Conservation (phyloP, 2,329 filamentous ascomycete species). For the Aplosporella prunicola region DNA sequence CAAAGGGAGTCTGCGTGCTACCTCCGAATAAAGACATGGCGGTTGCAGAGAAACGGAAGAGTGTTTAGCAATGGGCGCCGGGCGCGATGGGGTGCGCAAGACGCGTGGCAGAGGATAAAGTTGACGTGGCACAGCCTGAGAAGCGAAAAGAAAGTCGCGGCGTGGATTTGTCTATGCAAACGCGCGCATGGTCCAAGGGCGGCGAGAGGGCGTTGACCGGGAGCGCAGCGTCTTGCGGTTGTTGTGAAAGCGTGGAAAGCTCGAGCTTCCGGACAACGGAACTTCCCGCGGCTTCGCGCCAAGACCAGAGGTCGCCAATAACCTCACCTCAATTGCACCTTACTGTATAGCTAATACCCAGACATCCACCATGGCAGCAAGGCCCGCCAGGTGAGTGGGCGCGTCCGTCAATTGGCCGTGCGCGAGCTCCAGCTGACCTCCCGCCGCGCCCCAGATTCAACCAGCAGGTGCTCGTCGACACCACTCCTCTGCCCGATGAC, state of each 20-base stretch:
- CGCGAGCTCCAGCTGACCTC: slow-evolving; percentile 8
- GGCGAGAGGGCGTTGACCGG: too few relatives aligned
- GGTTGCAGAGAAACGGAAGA: not conserved
- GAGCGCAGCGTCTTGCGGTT: too few relatives aligned
- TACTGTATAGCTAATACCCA: slow-evolving; percentile 4
- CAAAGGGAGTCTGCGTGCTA: slow-evolving; percentile 1
- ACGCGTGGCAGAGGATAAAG: too few relatives aligned
- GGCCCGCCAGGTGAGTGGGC: slow-evolving; percentile 48
- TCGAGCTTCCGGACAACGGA: too few relatives aligned
- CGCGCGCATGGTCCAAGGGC: too few relatives aligned
- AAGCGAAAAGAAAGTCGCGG: too few relatives aligned
- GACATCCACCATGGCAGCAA: slow-evolving; percentile 43
- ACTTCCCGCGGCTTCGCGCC: slow-evolving; percentile 4
- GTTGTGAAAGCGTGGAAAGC: too few relatives aligned
- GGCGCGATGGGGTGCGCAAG: too few relatives aligned
- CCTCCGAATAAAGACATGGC: slow-evolving; percentile 6
- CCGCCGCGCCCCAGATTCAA: slow-evolving; percentile 62
- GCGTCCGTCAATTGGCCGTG: slow-evolving; percentile 16
- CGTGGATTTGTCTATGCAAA: too few relatives aligned
- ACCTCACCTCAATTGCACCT: slow-evolving; percentile 10
- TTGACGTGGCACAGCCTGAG: too few relatives aligned
- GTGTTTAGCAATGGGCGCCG: not conserved
- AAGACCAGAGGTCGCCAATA: slow-evolving; percentile 9
- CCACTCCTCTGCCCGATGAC: slow-evolving; percentile 82
- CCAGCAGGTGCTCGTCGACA: slow-evolving; percentile 87